Evolutionary conservation across 495 filamentous ascomycete genomes (phyloP).

Genomic region (Daldinia grandis): DNA sequence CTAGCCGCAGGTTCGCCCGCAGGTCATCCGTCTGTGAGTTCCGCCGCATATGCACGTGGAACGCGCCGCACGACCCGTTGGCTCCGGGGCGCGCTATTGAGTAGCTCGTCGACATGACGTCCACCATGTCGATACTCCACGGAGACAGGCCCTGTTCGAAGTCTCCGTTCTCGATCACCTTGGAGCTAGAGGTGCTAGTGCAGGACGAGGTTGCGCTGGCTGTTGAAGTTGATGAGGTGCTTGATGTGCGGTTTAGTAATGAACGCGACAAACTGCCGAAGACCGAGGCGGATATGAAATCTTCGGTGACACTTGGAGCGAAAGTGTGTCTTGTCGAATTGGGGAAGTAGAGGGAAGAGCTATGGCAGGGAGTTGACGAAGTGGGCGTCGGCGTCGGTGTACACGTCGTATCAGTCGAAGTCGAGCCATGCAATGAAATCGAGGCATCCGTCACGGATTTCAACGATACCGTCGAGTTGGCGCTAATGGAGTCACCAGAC

Average conservation of each 20-base stretch:
- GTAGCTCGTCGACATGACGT: constrained; percentile 43
- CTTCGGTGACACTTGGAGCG: not conserved
- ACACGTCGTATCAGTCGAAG: constrained; percentile 30
- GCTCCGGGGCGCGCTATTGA: constrained; percentile 21
- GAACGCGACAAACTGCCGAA: not conserved
- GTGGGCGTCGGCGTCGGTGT: constrained; percentile 1
- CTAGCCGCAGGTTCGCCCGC: constrained; percentile 38
- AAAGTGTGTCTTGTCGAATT: constrained; percentile 11
- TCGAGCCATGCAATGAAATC: not conserved
- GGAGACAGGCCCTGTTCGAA: constrained; percentile 43
- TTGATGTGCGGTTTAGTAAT: constrained; percentile 1
- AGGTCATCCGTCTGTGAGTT: constrained; percentile 40
- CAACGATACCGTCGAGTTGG: constrained; percentile 5
- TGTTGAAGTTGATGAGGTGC: not conserved
- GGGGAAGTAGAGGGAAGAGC: constrained; percentile 7
- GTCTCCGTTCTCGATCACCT: constrained; percentile 41
- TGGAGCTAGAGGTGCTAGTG: constrained; percentile 1
- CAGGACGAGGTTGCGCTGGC: constrained; percentile 3
- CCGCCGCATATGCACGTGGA: constrained; percentile 35
- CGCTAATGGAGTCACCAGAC: not conserved
- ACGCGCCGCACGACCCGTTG: constrained; percentile 37
- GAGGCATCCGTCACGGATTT: not conserved
- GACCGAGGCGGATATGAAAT: not conserved
- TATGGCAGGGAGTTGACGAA: not conserved
- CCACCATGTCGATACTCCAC: constrained; percentile 45